A percentile compares a stretch with the other conserved stretches of the same genome.
These are phyloP conservation scores for Macrotyloma uniflorum DNA, from an alignment of 306 rosid species.

Conservation along the genomic window DNA sequence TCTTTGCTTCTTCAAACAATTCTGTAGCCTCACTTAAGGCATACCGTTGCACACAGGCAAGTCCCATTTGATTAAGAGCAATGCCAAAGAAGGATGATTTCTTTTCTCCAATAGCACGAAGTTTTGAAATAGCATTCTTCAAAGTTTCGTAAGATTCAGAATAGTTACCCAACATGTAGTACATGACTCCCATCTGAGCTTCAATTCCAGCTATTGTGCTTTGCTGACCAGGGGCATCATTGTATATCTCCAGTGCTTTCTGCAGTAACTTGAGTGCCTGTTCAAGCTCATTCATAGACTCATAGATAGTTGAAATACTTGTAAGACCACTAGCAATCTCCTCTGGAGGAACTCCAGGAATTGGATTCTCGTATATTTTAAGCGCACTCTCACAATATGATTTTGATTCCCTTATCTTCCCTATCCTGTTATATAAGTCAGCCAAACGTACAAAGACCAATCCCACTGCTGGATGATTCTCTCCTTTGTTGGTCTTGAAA, in stretches of 20 bases:
- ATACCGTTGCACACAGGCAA: conserved; percentile 80
- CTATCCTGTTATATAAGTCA: conserved; percentile 78
- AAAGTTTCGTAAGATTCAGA: conserved; percentile 77
- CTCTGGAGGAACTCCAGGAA: conserved; percentile 74
- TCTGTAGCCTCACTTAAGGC: conserved; percentile 74
- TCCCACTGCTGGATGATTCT: conserved; percentile 89
- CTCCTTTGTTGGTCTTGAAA: conserved; percentile 87
- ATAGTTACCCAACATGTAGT: conserved; percentile 82
- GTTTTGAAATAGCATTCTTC: conserved; percentile 70
- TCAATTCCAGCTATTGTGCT: conserved; percentile 87
- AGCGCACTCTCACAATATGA: conserved; percentile 93
- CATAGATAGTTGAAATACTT: conserved; percentile 77
- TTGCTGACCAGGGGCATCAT: conserved; percentile 87
- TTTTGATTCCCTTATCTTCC: conserved; percentile 81
- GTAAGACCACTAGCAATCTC: conserved; percentile 93
- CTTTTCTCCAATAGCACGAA: conserved; percentile 86
- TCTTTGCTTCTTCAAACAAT: conserved; percentile 88
- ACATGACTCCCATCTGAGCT: conserved; percentile 95
- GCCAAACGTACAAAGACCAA: conserved; percentile 84
- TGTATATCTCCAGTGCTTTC: conserved; percentile 75
- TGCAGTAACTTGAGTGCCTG: conserved; percentile 77
- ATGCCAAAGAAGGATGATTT: conserved; percentile 89
- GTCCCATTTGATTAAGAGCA: conserved; percentile 97
- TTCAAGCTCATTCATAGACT: conserved; percentile 84
- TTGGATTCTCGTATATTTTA: conserved; percentile 78